Evolutionary conservation across 306 rosid species (phyloP), one percentile per base, ranked within the genome.

Genomic region (Prunus campanulata): DNA sequence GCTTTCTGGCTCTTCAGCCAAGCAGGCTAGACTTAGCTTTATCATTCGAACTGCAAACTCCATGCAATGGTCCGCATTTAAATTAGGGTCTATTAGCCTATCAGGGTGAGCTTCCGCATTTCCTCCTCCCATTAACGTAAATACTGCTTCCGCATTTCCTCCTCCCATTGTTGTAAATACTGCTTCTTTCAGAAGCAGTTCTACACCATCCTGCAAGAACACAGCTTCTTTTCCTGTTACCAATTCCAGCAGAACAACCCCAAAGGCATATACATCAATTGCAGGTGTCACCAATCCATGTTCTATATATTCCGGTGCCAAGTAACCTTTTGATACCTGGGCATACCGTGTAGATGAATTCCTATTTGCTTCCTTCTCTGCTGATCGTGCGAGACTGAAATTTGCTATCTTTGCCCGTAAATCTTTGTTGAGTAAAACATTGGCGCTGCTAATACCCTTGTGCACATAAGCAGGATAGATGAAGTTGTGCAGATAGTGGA

Each of bases 401-500:
- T 93, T 87, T 0, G 90, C 83, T 72, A 93, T 86, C 81, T 90
- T 87, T 57, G 96, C 96, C 47, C 93, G 82, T n/a, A 74, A 55
- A 24, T 85, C 62, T 49, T 48, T 76, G 88, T 83, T 85, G 4
- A 88, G 83, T 0, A 93, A 81, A 55, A 89, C 84, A 77, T 89
- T 90, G 78, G 57, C 86, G 60, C 82, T 82, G 71, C 66, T 85
- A n/a, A 93, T 76, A 66, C 78, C 82, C 79, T 75, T 90, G 79
- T 90, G 96, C 11, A 88, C 91, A 62, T 87, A 89, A 30, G 87
- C 80, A 30, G 97, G 93, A 25, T 85, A 80, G 19, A 91, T 90
- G 87, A 86, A 93, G 80, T 86, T 80, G 86, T 90, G 97, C 66
- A 93, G 97, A 89, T 93, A 93, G 68, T 90, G 86, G 59, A 89